Evolutionary conservation across 1,284 basidiomycete species (phyloP).

Genomic region (Cystobasidiaceae sp.): DNA sequence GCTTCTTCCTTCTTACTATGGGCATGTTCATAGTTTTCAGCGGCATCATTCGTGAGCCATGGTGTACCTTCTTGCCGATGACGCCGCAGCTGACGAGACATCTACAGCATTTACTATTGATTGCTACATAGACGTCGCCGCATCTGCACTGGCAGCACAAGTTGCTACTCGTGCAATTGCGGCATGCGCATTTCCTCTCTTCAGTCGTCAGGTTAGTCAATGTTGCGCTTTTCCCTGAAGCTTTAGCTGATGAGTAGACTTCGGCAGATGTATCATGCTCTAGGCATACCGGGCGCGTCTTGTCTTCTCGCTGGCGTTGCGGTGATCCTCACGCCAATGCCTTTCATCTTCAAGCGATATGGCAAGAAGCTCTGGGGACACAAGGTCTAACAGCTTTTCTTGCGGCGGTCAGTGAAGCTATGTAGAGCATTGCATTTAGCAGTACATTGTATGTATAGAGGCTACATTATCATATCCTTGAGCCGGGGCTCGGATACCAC

Average conservation of each 20-base stretch:
- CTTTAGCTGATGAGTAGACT: background rate
- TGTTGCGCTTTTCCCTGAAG: too few species aligned
- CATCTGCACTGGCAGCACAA: slow-evolving; percentile 22
- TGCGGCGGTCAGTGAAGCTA: too few species aligned
- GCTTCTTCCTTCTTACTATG: slow-evolving; percentile 15
- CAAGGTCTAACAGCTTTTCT: too few species aligned
- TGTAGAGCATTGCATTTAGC: too few species aligned
- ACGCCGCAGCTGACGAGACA: background rate
- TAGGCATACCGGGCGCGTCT: slow-evolving; percentile 28
- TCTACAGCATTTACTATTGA: slow-evolving; percentile 21
- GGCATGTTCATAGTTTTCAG: slow-evolving; percentile 22
- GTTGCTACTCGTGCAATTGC: slow-evolving; percentile 17
- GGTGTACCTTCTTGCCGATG: too few species aligned
- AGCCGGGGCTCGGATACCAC: too few species aligned
- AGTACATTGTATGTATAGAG: too few species aligned
- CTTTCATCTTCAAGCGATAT: slow-evolving; percentile 20
- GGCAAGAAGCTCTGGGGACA: background rate
- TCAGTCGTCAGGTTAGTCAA: slow-evolving; percentile 2
- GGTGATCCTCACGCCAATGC: slow-evolving; percentile 23
- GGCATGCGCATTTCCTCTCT: slow-evolving; percentile 20
- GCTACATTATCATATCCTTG: too few species aligned
- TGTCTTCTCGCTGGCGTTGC: slow-evolving; percentile 21
- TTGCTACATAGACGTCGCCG: slow-evolving; percentile 16
- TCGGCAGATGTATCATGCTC: slow-evolving; percentile 20
- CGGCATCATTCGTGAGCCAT: slow-evolving; percentile 18